Evolutionary conservation across 1,284 basidiomycete genomes (phyloP).

Genomic region (Serendipita sp.): DNA sequence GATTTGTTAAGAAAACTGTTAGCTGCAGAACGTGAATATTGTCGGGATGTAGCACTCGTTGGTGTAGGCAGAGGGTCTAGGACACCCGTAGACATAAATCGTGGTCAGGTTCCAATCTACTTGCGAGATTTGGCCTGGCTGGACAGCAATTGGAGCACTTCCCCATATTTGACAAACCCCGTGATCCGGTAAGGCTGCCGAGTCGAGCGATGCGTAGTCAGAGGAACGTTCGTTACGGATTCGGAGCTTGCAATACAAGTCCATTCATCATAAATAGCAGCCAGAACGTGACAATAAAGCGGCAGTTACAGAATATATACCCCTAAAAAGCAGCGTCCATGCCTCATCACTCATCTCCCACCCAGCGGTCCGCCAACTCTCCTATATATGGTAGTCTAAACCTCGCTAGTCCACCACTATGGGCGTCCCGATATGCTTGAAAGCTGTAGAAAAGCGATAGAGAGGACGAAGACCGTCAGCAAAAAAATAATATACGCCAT

Average conservation of each 20-base stretch:
- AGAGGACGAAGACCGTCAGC: slow-evolving; percentile 12
- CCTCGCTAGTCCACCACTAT: slow-evolving; percentile 36
- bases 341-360: slow-evolving; percentile 39
- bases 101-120: neutral
- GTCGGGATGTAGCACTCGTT: neutral
- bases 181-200: neutral
- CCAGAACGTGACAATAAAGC: neutral
- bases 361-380: slow-evolving; percentile 55
- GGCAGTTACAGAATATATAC: neutral
- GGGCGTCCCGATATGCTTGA: slow-evolving; percentile 52
- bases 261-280: neutral
- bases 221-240: neutral
- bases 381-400: slow-evolving; percentile 59
- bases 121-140: neutral
- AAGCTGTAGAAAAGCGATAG: slow-evolving; percentile 27
- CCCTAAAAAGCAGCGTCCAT: neutral
- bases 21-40: neutral
- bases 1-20: neutral
- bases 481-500: slow-evolving; percentile 3
- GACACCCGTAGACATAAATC: neutral
- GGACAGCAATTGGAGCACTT: neutral
- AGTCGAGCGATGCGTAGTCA: neutral
- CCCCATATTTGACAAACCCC: neutral
- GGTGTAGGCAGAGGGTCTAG: neutral
- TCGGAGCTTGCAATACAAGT: neutral